Base-by-base conservation (phyloP, 148 eudicot genomes). In the Silene uniflora region DNA sequence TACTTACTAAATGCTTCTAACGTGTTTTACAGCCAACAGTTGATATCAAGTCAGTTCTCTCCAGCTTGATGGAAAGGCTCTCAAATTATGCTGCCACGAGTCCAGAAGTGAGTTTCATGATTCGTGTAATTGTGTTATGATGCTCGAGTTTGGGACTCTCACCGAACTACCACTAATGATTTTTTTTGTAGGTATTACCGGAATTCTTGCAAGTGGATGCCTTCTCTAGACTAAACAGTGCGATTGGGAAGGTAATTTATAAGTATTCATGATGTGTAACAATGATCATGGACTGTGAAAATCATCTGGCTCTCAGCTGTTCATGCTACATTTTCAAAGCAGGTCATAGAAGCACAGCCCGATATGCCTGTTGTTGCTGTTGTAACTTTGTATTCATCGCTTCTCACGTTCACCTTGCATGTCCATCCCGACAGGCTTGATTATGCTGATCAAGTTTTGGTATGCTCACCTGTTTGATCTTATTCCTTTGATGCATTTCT, bases 151-250 rank as follows among this genome's bases (percentile, higher is more conserved):
- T 49, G 35, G 1, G 21, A 52, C 4, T 14, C 56, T 52, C 56
- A 52, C 56, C 22, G 9, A 68, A 68, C 18, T 44, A 49, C 56
- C 67, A 61, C 73, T 84, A 13, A 78, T 54, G 66, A 73, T 42
- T 68, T 76, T 71, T n/a, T n/a, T 67, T 91, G 85, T 91, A 95
- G 99, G 91, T 91, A 49, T 84, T 95, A 70, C 99, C 99, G 64
- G 94, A 92, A 84, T 92, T 95, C 81, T 86, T 92, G 74, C 99
- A 92, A 87, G 99, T 95, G 74, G 97, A 95, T 83, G 97, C 99
- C 65, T 95, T 95, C 89, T 88, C 96, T 39, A 95, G 92, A 81
- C 76, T 95, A 71, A 95, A 87, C 84, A 89, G 73, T 84, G 90
- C 96, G 75, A 95, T 95, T 75, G 99, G 94, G 69, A 88, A 95